Conservation (phyloP, 164 flowering plant species). For the Buxus sempervirens region DNA sequence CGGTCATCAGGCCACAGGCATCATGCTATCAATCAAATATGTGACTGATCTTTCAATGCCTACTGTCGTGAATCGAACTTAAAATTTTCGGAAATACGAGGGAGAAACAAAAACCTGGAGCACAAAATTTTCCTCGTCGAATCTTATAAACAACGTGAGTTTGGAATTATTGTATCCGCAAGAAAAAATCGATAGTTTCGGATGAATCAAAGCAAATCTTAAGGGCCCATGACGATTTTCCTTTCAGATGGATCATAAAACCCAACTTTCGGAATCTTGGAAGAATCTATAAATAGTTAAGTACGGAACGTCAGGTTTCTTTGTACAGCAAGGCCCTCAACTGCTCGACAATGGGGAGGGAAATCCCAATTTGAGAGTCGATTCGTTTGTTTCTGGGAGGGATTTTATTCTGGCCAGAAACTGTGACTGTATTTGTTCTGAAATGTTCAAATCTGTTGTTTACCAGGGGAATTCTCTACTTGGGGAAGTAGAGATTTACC, state of each 20-base stretch:
- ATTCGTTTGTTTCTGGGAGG: constrained; percentile 2
- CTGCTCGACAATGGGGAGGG: no score
- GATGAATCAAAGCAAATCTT: constrained; percentile 20
- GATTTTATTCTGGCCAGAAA: neutral
- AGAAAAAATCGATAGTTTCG: constrained; percentile 9
- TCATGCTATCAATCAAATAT: neutral
- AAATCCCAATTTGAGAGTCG: constrained; percentile 6
- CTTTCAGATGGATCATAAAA: constrained; percentile 6
- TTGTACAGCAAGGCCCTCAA: neutral
- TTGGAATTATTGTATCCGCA: neutral
- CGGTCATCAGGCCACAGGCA: no score
- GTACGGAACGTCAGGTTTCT: constrained; percentile 3
- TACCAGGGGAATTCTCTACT: constrained; percentile 65
- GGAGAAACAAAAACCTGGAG: neutral
- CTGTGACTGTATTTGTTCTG: neutral
- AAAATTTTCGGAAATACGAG: constrained; percentile 8
- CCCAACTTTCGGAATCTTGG: constrained; percentile 1
- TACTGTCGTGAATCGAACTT: neutral
- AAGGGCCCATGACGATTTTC: constrained; percentile 4
- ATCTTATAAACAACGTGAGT: constrained; percentile 2
- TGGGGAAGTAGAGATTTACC: constrained; percentile 81
- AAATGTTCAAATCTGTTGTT: constrained; percentile 63
- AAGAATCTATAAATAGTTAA: constrained; percentile 1
- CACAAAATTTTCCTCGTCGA: neutral
- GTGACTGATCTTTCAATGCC: neutral